Evolutionary conservation across 2,329 filamentous ascomycete genomes (phyloP).

Genomic region (Chrysosporium queenslandicum): DNA sequence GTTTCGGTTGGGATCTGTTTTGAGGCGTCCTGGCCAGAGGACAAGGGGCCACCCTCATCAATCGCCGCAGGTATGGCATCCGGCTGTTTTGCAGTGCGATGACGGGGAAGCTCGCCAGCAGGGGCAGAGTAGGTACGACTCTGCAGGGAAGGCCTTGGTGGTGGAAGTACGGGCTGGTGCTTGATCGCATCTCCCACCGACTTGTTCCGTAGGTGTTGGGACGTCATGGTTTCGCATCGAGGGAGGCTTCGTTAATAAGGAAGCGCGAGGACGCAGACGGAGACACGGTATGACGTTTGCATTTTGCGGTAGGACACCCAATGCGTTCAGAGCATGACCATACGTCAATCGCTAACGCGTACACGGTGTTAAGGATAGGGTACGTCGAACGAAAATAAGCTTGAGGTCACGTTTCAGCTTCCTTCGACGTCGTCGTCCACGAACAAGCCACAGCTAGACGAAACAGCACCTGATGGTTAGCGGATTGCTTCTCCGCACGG

Average conservation of each 20-base stretch:
- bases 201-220: constrained; percentile 4
- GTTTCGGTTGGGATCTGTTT: constrained; percentile 1
- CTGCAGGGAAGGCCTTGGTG: constrained; percentile 26
- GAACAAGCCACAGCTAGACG: neutral
- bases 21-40: constrained; percentile 2
- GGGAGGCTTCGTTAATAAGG: neutral
- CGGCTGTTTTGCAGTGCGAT: constrained; percentile 21
- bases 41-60: constrained; percentile 1
- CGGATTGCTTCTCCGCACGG: neutral
- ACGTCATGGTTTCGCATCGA: neutral
- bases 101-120: constrained; percentile 18
- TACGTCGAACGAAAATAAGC: neutral
- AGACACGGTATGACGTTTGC: constrained; percentile 6
- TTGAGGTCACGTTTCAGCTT: constrained; percentile 7
- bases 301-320: constrained; percentile 1
- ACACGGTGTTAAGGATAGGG: constrained; percentile 1
- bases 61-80: constrained; percentile 20
- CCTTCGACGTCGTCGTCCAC: neutral
- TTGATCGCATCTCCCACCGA: constrained; percentile 5
- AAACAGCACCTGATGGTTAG: neutral
- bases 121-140: constrained; percentile 31
- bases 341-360: constrained; percentile 9
- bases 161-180: constrained; percentile 14
- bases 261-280: neutral
- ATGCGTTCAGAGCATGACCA: constrained; percentile 3